Percentiles rank a stretch among this genome's conserved stretches.
phyloP scores from a whole-genome alignment of 306 rosid genomes.

The Malus fusca region DNA sequence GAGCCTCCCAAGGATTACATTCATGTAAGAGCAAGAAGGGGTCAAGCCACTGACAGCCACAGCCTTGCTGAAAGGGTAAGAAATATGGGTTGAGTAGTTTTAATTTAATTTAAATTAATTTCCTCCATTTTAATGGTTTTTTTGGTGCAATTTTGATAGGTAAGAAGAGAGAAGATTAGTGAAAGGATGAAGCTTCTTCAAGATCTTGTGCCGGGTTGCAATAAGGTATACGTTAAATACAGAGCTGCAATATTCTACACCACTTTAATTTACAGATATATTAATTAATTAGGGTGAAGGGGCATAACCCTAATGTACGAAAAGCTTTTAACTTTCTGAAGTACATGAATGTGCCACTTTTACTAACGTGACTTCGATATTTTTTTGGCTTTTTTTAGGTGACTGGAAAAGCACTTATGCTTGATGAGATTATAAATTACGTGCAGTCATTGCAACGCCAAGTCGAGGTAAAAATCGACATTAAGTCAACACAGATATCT shows the following conservation, averaged over 20 bases:
- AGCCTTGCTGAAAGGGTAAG: slow-evolving; percentile 96
- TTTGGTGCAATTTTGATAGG: slow-evolving; percentile 32
- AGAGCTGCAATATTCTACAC: background rate
- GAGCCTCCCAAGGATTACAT: slow-evolving; percentile 89
- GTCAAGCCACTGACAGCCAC: slow-evolving; percentile 98
- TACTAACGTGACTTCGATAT: slow-evolving; percentile 10
- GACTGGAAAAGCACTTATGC: slow-evolving; percentile 96
- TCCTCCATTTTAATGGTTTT: background rate
- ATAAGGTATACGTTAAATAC: slow-evolving; percentile 45
- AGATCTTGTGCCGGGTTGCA: slow-evolving; percentile 97
- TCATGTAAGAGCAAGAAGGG: slow-evolving; percentile 98
- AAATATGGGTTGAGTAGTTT: background rate
- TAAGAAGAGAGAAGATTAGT: slow-evolving; percentile 90
- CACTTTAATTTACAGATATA: background rate
- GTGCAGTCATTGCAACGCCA: slow-evolving; percentile 96
- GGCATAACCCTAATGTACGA: background rate
- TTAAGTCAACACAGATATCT: background rate
- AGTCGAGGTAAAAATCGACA: slow-evolving; percentile 58
- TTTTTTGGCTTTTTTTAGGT: slow-evolving; percentile 37
- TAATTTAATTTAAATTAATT: background rate
- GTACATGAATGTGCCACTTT: slow-evolving; percentile 1
- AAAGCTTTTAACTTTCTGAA: background rate
- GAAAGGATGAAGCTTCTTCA: slow-evolving; percentile 97
- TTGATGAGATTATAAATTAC: slow-evolving; percentile 93
- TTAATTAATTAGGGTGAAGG: no score